phyloP scores from a whole-genome alignment of 768 basidiomycete genomes.

The Podaxis sp. region DNA sequence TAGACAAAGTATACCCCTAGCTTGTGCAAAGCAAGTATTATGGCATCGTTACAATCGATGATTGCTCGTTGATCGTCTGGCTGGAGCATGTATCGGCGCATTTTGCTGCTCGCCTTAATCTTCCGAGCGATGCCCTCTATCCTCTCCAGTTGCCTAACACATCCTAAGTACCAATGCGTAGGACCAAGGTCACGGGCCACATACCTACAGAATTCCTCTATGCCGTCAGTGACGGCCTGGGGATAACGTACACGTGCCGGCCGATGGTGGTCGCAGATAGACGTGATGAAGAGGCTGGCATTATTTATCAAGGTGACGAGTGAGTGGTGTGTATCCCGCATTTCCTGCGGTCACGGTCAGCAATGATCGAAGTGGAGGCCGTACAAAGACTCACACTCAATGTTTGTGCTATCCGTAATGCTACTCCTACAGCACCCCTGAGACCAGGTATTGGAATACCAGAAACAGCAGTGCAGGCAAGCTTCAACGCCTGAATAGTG shows the following conservation, averaged over 20 bases:
- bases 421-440: not conserved
- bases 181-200: not conserved
- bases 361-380: not conserved
- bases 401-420: constrained; percentile 2
- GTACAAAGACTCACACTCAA: constrained; percentile 1
- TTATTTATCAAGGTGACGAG: constrained; percentile 4
- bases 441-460: constrained; percentile 2
- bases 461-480: not conserved
- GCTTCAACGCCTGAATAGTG: not conserved
- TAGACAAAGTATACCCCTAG: not conserved
- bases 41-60: constrained; percentile 4
- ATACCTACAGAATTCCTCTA: constrained; percentile 1
- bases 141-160: not conserved
- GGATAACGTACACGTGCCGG: not conserved
- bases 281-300: not conserved
- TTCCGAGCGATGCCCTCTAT: constrained; percentile 4
- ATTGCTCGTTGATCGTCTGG: constrained; percentile 4
- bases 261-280: not conserved
- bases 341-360: constrained; percentile 1
- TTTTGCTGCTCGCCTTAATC: not conserved
- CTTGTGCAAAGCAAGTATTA: constrained; percentile 1
- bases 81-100: not conserved
- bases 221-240: not conserved
- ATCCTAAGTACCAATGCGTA: not conserved
- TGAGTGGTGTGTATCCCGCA: not conserved